These are phyloP conservation scores for Thermomyces lanuginosus DNA, from an alignment of 2,329 filamentous ascomycete genomes.

Conservation along the genomic window DNA sequence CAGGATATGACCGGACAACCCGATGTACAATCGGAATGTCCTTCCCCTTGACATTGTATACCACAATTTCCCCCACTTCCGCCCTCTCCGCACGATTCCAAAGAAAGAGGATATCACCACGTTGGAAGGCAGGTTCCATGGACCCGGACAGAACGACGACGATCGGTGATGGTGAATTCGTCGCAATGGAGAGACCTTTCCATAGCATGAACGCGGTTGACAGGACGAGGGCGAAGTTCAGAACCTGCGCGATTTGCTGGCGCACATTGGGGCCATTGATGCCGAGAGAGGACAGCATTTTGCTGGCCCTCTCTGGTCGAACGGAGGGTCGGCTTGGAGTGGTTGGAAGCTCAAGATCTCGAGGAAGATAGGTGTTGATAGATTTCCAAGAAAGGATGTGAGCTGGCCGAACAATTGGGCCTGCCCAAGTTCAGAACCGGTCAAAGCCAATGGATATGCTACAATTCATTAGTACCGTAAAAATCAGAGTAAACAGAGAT, in stretches of 20 bases:
- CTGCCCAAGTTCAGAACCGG: too few relatives aligned
- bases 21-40: constrained; percentile 96
- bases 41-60: constrained; percentile 78
- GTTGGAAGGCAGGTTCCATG: constrained; percentile 52
- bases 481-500: too few relatives aligned
- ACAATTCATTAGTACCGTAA: too few relatives aligned
- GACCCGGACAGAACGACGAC: constrained; percentile 51
- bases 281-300: constrained; percentile 52
- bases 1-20: constrained; percentile 54
- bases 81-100: constrained; percentile 47
- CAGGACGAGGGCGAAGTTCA: constrained; percentile 82
- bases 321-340: too few relatives aligned
- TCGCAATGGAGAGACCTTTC: constrained; percentile 71
- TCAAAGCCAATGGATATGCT: too few relatives aligned
- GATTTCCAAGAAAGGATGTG: too few relatives aligned
- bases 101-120: constrained; percentile 47
- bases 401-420: too few relatives aligned
- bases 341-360: too few relatives aligned
- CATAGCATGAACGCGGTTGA: constrained; percentile 90
- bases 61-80: constrained; percentile 55
- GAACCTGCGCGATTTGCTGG: constrained; percentile 62
- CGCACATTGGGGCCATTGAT: constrained; percentile 49
- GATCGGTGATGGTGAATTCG: constrained; percentile 56
- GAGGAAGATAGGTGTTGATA: too few relatives aligned
- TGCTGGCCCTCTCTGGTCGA: too few relatives aligned